Conservation (phyloP, 352 stramenopile species). For the Phytophthora cajani region DNA sequence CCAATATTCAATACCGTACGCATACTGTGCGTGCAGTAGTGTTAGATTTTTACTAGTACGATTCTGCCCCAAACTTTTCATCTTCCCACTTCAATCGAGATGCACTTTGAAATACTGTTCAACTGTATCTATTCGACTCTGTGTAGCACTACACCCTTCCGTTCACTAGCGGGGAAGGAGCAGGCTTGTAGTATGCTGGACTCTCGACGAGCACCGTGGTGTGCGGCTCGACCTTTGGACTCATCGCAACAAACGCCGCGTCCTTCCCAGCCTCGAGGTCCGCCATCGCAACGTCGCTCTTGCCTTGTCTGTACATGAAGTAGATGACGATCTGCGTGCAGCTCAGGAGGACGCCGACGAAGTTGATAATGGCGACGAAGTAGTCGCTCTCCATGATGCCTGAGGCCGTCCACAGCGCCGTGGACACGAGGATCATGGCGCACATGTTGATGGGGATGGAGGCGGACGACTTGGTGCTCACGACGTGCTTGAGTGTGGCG, state of each 20-base stretch:
- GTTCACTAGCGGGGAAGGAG: constrained; percentile 18
- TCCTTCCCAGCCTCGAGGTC: constrained; percentile 10
- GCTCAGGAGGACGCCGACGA: constrained; percentile 46
- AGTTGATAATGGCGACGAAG: constrained; percentile 33
- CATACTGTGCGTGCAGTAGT: too few species aligned
- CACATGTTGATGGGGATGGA: constrained; percentile 45
- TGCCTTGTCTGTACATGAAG: constrained; percentile 38
- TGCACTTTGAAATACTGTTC: neutral
- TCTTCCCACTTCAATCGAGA: neutral
- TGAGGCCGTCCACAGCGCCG: constrained; percentile 25
- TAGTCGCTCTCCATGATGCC: constrained; percentile 31
- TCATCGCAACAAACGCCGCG: constrained; percentile 1
- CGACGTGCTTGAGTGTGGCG: constrained; percentile 29
- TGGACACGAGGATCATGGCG: constrained; percentile 26
- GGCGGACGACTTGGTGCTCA: constrained; percentile 30
- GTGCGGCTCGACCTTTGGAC: constrained; percentile 5
- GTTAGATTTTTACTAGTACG: too few species aligned
- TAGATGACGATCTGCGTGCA: constrained; percentile 56
- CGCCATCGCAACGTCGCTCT: constrained; percentile 1
- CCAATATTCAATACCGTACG: too few species aligned
- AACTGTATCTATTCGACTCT: constrained; percentile 1
- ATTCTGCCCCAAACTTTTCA: too few species aligned
- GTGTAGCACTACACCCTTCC: constrained; percentile 4
- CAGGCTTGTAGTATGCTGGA: constrained; percentile 23
- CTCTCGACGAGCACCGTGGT: constrained; percentile 20